Conservation (phyloP, 805 yeast genomes). For the Ogataea henricii region DNA sequence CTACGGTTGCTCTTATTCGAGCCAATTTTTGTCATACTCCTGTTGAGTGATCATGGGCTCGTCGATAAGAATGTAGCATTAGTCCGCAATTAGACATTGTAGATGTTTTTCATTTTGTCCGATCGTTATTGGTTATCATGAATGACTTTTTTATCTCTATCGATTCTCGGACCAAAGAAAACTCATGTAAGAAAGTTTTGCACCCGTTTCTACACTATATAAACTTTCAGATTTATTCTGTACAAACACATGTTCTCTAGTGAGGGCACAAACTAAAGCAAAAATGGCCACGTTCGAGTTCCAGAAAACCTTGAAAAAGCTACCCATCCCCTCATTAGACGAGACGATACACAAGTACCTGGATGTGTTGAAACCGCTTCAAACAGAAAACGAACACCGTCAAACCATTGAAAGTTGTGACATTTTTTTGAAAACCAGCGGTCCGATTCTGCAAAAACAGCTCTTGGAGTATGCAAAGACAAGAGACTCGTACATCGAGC, state of each 20-base stretch:
- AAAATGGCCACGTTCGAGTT: constrained; percentile 50
- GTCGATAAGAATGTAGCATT: not conserved
- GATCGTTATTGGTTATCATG: not conserved
- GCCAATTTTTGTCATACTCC: not conserved
- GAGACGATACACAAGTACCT: constrained; percentile 70
- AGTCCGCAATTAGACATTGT: not conserved
- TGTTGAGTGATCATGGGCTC: not conserved
- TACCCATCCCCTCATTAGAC: constrained; percentile 79
- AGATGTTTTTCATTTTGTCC: not conserved
- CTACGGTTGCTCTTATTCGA: not conserved
- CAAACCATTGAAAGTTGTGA: constrained; percentile 61
- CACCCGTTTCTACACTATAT: too few relatives aligned
- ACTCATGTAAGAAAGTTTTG: too few relatives aligned
- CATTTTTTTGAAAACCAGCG: constrained; percentile 55
- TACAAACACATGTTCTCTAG: too few relatives aligned
- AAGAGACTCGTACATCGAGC: constrained; percentile 83
- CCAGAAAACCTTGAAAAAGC: constrained; percentile 59
- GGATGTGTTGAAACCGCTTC: constrained; percentile 73
- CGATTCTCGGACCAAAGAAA: not conserved
- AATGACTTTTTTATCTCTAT: not conserved
- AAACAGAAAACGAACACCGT: constrained; percentile 69
- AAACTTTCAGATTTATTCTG: not conserved
- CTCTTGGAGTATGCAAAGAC: constrained; percentile 62
- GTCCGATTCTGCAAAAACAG: constrained; percentile 60
- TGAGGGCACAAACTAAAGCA: not conserved